Evolutionary conservation across 2,329 filamentous ascomycete genomes (phyloP), one percentile per base, ranked within the genome.

Genomic region (Amylocarpus encephaloides): DNA sequence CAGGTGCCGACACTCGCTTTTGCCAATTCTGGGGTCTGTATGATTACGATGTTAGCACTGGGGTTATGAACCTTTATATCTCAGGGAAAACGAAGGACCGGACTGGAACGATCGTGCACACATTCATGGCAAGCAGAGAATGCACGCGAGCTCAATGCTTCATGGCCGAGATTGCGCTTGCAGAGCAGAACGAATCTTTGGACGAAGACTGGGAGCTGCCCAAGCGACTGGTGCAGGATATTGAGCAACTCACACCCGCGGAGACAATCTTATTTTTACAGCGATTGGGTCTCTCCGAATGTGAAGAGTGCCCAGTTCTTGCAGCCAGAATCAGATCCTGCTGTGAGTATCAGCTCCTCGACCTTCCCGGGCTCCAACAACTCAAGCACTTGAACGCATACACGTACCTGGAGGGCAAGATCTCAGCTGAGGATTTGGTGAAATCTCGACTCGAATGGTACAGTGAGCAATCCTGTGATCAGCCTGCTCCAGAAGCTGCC

Each of bases 91-190:
- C 43, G 5, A 46, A 46, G 13, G 43, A 46, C 13, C 19, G 43
- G 5, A n/a, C 30, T 29, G 43, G 70, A 13, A 71, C 70, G 6
- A 59, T 74, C 3, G 52, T 75, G 9, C 73, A 75, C 50, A 73
- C 72, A 1, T 75, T 70, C 52, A 59, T 73, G 4, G 73, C 71
- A 1, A 67, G 65, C 30, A 67, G 67, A 44, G 70, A 67, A 15
- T 65, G 68, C 18, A 60, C 66, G 19, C 66, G 71, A 5, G 62
- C 68, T 48, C 59, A 70, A 43, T 71, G 71, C 49, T 68, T 72
- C 35, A 64, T 68, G 42, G 63, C 63, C 1, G 71, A 73, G 54
- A 61, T 64, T 2, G 61, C 64, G 12, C 58, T 73, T 39, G 66
- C 68, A 3, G 56, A 58, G 15, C 6, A 29, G n/a, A 5, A 22